These are phyloP conservation scores for Terfezia boudieri DNA, from an alignment of 495 filamentous ascomycete species.

Conservation along the genomic window DNA sequence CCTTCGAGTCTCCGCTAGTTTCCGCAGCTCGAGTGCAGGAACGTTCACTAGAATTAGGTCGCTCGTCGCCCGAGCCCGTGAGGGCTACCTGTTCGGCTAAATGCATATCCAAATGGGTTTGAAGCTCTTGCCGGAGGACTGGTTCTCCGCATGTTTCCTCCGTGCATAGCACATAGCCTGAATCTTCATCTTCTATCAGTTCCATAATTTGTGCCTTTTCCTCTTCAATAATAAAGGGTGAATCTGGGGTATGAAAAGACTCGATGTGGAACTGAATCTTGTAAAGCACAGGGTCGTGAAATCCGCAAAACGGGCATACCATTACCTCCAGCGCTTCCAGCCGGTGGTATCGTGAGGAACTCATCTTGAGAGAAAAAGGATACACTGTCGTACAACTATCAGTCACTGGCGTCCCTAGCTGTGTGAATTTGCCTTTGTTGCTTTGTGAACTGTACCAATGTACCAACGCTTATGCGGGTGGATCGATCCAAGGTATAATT, in stretches of 20 bases:
- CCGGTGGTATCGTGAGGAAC: no score
- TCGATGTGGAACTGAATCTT: conserved; percentile 35
- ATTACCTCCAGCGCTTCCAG: no score
- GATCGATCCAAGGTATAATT: no score
- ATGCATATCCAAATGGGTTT: conserved; percentile 57
- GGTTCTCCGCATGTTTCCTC: conserved; percentile 49
- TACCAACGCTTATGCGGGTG: no score
- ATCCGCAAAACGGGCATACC: conserved; percentile 28
- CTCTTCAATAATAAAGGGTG: conserved; percentile 30
- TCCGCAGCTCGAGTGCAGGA: no score
- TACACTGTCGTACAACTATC: no score
- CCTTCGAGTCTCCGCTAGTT: no score
- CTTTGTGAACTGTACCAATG: no score
- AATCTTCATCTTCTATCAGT: conserved; percentile 17
- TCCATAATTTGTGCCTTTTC: conserved; percentile 9
- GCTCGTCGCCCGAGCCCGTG: conserved; percentile 22
- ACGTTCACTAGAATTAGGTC: no score
- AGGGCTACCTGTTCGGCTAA: conserved; percentile 32
- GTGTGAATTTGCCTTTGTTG: no score
- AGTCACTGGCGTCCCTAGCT: no score
- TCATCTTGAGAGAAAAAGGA: no score
- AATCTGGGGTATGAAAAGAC: conserved; percentile 30
- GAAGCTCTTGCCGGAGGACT: conserved; percentile 35
- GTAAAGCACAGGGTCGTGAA: conserved; percentile 20
- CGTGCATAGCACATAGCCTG: conserved; percentile 41